Evolutionary conservation across 1,284 basidiomycete species (phyloP), one percentile per base, ranked within the genome.

Genomic region (Afroboletus lepidellus): DNA sequence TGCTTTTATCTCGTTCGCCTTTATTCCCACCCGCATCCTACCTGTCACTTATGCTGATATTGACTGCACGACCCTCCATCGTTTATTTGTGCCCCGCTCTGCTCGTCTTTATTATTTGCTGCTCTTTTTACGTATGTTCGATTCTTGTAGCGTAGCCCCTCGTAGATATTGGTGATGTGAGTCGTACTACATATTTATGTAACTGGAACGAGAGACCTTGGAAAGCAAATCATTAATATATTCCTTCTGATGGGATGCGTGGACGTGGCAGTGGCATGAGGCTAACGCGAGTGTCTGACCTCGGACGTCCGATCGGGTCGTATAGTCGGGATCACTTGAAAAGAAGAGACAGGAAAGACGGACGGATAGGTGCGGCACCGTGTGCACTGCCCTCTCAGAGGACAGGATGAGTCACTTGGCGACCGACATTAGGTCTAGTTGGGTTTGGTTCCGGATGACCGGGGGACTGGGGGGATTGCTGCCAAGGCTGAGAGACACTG

Each of bases 61-160:
- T 64, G 64, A 64, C 60, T 56, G 55, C 65, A 62, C 52, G 55
- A 54, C 59, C 37, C 38, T 51, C 49, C 54, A 46, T 60, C 51
- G 54, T 67, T 50, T 52, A 50, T 52, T 56, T 47, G 48, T 50
- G 33, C 34, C 33, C 9, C 12, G 30, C 45, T 45, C 46, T 30
- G 29, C 29, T 43, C 12, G 13, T 56, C 60, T 54, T 67, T 69
- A 69, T 70, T 66, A 50, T 68, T 55, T 34, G 48, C 46, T 50
- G n/a, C 23, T 34, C 44, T 41, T 39, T 39, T 43, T 47, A 18
- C 32, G 37, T 53, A 36, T 53, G 46, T 51, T 48, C 37, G 51
- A 64, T 53, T 60, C 58, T 58, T 70, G 65, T 66, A 66, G 65
- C 68, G 65, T 66, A 66, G 48, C 60, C 37, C 65, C 56, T 48